Evolutionary conservation across 768 basidiomycete species (phyloP).

Genomic region (Podaxis sp.): DNA sequence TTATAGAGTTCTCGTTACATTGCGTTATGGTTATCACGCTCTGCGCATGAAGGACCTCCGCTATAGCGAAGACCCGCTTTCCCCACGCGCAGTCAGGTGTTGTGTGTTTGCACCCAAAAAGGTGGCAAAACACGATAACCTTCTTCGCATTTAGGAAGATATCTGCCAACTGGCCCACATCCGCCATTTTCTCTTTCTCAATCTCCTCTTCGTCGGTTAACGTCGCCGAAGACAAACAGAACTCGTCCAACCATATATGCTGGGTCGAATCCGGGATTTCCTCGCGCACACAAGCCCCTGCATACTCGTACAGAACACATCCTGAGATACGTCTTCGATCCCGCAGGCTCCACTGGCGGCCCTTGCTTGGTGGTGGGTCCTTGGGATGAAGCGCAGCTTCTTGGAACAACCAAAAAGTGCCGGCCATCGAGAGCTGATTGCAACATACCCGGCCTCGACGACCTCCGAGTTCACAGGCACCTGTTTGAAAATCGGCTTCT

Average conservation of each 20-base stretch:
- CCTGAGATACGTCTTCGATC: background rate
- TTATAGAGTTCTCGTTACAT: background rate
- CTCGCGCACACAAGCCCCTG: background rate
- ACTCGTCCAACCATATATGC: slow-evolving; percentile 2
- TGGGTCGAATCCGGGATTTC: background rate
- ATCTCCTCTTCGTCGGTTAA: background rate
- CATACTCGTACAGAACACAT: background rate
- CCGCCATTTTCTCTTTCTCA: background rate
- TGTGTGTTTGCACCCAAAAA: background rate
- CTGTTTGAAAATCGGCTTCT: background rate
- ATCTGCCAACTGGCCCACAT: background rate
- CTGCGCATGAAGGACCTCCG: background rate
- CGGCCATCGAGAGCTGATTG: background rate
- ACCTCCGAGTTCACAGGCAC: background rate
- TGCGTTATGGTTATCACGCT: background rate
- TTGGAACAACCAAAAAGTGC: background rate
- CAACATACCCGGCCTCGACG: background rate
- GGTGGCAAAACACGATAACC: background rate
- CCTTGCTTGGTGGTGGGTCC: background rate
- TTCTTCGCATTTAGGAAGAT: background rate
- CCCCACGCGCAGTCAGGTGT: background rate
- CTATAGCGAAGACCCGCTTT: background rate
- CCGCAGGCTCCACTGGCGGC: background rate
- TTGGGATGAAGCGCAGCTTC: background rate
- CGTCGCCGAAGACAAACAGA: background rate